These are phyloP conservation scores for Fonsecaea monophora DNA, from an alignment of 2,329 filamentous ascomycete species.

Conservation along the genomic window DNA sequence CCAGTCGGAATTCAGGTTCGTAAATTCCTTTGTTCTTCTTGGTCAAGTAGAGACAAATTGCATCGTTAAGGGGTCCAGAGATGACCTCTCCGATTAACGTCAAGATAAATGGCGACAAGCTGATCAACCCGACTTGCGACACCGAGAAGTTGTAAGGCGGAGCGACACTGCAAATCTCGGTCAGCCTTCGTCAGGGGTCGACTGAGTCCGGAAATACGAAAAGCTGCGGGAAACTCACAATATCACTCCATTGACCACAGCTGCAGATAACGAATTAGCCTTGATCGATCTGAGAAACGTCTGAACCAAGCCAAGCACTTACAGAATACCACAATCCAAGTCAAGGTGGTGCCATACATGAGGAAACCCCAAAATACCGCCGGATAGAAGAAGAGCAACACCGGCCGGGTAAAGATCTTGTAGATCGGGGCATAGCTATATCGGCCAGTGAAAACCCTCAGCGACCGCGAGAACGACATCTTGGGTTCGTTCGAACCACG, in stretches of 20 bases:
- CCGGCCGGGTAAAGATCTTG: constrained; percentile 40
- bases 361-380: constrained; percentile 43
- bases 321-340: constrained; percentile 33
- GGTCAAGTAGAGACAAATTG: constrained; percentile 71
- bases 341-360: constrained; percentile 29
- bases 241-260: constrained; percentile 32
- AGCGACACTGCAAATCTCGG: constrained; percentile 8
- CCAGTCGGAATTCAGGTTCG: constrained; percentile 86
- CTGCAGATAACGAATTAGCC: neutral
- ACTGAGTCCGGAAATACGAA: neutral
- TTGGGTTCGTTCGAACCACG: constrained; percentile 29
- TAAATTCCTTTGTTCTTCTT: constrained; percentile 79
- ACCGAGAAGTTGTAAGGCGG: constrained; percentile 64
- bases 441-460: constrained; percentile 33
- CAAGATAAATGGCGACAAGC: constrained; percentile 85
- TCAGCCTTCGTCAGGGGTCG: neutral
- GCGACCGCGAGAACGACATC: constrained; percentile 29
- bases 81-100: constrained; percentile 77
- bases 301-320: neutral
- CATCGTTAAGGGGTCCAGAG: constrained; percentile 76
- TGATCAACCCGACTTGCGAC: constrained; percentile 80
- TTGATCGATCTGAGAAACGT: neutral
- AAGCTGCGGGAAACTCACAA: constrained; percentile 15
- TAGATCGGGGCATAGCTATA: constrained; percentile 32
- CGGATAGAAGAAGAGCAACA: constrained; percentile 40